A percentile compares a stretch with the other conserved stretches of the same genome.
phyloP scores from a whole-genome alignment of 2,329 filamentous ascomycete genomes.

The Didymella arachidicola region DNA sequence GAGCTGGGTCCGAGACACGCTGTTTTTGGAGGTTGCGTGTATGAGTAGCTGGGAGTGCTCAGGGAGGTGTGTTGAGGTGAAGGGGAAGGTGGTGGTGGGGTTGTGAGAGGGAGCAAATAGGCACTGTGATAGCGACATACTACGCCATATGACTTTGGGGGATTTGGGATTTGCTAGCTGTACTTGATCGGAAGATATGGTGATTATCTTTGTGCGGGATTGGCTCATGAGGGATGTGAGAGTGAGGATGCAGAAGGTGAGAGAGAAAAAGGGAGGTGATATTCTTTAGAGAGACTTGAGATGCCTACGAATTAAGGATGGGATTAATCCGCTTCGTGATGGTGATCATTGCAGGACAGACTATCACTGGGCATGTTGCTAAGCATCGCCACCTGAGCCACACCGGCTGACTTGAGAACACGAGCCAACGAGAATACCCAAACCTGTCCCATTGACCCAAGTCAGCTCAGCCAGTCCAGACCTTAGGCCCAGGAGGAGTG shows the following conservation, averaged over 20 bases:
- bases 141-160: neutral
- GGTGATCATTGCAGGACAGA: neutral
- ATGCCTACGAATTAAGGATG: neutral
- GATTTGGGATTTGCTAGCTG: neutral
- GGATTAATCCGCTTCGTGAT: neutral
- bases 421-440: neutral
- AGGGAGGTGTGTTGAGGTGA: neutral
- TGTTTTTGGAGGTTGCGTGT: too few relatives aligned
- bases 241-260: neutral
- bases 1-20: too few relatives aligned
- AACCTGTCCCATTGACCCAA: neutral
- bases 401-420: neutral
- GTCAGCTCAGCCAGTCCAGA: conserved; percentile 5
- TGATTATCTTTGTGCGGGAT: neutral
- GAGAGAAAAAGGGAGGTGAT: neutral
- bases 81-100: neutral
- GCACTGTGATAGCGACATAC: neutral
- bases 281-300: neutral
- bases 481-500: conserved; percentile 13
- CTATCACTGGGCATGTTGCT: neutral
- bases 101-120: neutral
- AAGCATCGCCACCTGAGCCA: neutral
- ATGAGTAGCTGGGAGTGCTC: too few relatives aligned
- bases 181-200: neutral
- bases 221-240: too few relatives aligned